phyloP scores from a whole-genome alignment of 2,329 filamentous ascomycete genomes.

The Xylaria sp. region DNA sequence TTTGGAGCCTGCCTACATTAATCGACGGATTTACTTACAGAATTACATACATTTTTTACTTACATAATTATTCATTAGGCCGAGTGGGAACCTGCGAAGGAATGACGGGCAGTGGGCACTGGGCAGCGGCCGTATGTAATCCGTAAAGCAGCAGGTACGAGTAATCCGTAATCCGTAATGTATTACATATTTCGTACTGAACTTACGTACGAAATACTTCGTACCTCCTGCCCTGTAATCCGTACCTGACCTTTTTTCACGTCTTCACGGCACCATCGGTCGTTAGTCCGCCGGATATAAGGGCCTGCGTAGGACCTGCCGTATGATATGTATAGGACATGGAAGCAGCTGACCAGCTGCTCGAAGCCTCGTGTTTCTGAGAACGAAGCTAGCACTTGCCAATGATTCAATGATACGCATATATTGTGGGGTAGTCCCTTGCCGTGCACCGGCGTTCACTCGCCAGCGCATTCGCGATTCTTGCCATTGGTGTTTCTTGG shows the following conservation, averaged over 20 bases:
- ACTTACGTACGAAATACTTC: background rate
- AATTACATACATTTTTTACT: background rate
- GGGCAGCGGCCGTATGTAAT: too few species aligned
- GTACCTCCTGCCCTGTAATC: too few species aligned
- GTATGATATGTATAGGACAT: background rate
- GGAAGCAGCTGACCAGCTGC: slow-evolving; percentile 17
- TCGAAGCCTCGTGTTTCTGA: slow-evolving; percentile 18
- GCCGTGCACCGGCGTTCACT: background rate
- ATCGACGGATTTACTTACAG: too few species aligned
- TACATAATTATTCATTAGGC: background rate
- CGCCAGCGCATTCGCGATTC: background rate
- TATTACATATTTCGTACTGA: background rate
- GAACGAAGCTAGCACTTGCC: background rate
- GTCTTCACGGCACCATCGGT: background rate
- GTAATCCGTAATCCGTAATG: too few species aligned
- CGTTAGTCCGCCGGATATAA: background rate
- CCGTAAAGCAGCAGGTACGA: too few species aligned
- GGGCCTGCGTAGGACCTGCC: background rate
- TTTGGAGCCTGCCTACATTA: background rate
- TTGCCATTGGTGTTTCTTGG: background rate
- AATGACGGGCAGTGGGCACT: background rate
- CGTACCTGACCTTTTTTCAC: too few species aligned
- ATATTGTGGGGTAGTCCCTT: background rate
- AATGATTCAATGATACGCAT: background rate
- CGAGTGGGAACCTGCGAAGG: background rate